These are phyloP conservation scores for Periconia sp. DNA, from an alignment of 2,329 filamentous ascomycete species.

Conservation along the genomic window DNA sequence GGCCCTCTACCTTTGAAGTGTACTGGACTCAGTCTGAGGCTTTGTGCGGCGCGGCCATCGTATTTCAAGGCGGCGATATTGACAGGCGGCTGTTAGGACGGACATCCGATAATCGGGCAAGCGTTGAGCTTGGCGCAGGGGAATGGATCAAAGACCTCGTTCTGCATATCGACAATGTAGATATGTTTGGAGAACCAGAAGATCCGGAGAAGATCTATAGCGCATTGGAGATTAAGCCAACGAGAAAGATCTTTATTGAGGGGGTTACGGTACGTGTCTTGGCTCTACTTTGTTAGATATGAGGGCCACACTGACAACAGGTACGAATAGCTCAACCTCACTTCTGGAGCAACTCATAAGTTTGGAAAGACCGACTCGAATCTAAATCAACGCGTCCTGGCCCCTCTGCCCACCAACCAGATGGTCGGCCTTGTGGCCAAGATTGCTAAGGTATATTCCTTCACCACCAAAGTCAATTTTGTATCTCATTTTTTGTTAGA, in stretches of 20 bases:
- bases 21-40: not conserved
- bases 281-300: too few species aligned
- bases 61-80: too few species aligned
- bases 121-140: not conserved
- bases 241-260: not conserved
- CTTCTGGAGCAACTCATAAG: too few species aligned
- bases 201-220: not conserved
- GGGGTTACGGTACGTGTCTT: constrained; percentile 1
- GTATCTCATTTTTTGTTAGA: not conserved
- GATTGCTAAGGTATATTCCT: too few species aligned
- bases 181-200: not conserved
- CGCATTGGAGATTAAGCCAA: not conserved
- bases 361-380: too few species aligned
- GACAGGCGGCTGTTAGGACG: too few species aligned
- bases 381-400: too few species aligned
- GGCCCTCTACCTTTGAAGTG: not conserved
- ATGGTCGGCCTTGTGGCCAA: too few species aligned
- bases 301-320: too few species aligned
- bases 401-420: too few species aligned
- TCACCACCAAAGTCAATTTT: not conserved
- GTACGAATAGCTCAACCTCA: too few species aligned
- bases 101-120: too few species aligned
- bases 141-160: constrained; percentile 2
- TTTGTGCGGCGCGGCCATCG: constrained; percentile 1
- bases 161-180: not conserved